A percentile compares a stretch with the other conserved stretches of the same genome.
Conservation (phyloP, 2,329 filamentous ascomycete species). For the Hyphodiscus sp. region DNA sequence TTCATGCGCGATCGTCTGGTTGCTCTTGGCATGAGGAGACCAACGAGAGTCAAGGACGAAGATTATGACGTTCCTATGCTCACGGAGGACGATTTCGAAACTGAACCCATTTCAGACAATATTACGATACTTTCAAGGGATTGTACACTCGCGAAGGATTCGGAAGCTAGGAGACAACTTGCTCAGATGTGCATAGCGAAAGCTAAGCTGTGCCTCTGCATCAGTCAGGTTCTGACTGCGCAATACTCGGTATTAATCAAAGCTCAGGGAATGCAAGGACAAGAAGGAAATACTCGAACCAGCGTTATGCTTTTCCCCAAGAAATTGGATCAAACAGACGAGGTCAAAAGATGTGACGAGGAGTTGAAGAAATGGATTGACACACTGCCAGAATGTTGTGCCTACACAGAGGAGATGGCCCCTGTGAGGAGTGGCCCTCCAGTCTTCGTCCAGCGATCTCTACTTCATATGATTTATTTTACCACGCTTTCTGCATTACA, state of each 20-base stretch:
- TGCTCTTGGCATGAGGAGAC: constrained; percentile 86
- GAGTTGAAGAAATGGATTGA: constrained; percentile 74
- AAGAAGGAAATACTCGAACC: constrained; percentile 61
- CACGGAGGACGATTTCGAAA: constrained; percentile 76
- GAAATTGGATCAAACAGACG: constrained; percentile 72
- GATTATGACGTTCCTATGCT: constrained; percentile 94
- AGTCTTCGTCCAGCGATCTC: constrained; percentile 65
- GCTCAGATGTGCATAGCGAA: constrained; percentile 89
- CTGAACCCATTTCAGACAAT: constrained; percentile 58
- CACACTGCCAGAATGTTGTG: constrained; percentile 63
- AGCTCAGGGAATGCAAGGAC: constrained; percentile 70
- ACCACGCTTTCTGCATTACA: constrained; percentile 88
- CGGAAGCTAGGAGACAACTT: constrained; percentile 67
- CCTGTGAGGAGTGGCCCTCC: constrained; percentile 52
- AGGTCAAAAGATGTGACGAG: constrained; percentile 71
- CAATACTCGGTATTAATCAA: constrained; percentile 90
- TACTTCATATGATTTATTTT: constrained; percentile 90
- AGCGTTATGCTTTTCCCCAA: constrained; percentile 90
- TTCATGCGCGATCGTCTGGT: constrained; percentile 93
- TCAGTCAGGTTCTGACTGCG: constrained; percentile 81
- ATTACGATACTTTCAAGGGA: constrained; percentile 62
- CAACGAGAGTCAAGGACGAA: constrained; percentile 85
- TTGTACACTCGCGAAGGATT: constrained; percentile 65
- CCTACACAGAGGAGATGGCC: constrained; percentile 55
- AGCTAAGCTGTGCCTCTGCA: constrained; percentile 80